phyloP scores from a whole-genome alignment of 331 rosid species.

The Rhamnella rubrinervis region DNA sequence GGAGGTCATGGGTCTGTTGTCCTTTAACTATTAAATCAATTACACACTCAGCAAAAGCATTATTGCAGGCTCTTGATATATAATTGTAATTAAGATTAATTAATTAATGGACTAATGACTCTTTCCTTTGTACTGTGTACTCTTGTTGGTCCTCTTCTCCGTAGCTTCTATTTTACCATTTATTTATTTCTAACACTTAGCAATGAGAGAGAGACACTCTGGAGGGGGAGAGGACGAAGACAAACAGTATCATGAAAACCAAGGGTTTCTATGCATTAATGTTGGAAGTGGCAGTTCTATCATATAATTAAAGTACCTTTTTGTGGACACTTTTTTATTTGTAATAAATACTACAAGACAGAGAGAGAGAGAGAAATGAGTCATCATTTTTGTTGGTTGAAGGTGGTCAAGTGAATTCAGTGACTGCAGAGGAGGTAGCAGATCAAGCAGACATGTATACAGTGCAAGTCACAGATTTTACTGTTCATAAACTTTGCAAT shows the following conservation, averaged over 20 bases:
- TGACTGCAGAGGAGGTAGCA: constrained; percentile 56
- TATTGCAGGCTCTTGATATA: no score
- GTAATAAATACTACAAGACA: constrained; percentile 1
- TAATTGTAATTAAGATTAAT: not conserved
- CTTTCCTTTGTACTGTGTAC: constrained; percentile 11
- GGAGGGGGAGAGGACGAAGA: constrained; percentile 49
- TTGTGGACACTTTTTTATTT: constrained; percentile 15
- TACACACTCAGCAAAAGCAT: no score
- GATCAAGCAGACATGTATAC: constrained; percentile 62
- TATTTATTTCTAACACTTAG: not conserved
- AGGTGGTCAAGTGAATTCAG: constrained; percentile 66
- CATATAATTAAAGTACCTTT: constrained; percentile 37
- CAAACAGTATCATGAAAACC: constrained; percentile 73
- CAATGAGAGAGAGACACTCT: constrained; percentile 16
- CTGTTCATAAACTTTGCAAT: constrained; percentile 55
- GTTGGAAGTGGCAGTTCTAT: constrained; percentile 53
- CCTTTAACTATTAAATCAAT: no score
- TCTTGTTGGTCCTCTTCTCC: no score
- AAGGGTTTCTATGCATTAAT: constrained; percentile 46
- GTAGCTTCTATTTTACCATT: no score
- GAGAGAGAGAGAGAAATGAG: not conserved
- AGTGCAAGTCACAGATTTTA: constrained; percentile 62
- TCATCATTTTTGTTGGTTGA: not conserved
- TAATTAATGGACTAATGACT: not conserved
- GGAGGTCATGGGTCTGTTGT: constrained; percentile 23